Evolutionary conservation across 2,329 filamentous ascomycete genomes (phyloP).

Genomic region (Cadophora gregata): DNA sequence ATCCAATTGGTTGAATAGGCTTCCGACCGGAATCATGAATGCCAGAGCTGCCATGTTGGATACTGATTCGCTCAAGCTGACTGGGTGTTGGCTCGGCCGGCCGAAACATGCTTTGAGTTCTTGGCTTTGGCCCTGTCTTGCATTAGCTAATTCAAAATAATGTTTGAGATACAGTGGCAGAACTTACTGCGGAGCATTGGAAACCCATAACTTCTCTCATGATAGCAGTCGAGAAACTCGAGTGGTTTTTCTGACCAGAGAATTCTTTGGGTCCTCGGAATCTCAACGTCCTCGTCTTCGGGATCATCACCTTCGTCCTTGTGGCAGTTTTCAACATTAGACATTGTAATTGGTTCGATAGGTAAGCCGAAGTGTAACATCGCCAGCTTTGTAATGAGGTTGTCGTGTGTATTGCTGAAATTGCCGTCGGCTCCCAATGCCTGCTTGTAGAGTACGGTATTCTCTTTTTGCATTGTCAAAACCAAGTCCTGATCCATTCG

Average conservation of each 20-base stretch:
- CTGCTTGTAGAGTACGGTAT: constrained; percentile 30
- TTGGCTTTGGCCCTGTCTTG: constrained; percentile 27
- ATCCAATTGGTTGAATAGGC: constrained; percentile 1
- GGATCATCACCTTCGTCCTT: constrained; percentile 29
- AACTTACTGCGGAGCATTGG: constrained; percentile 40
- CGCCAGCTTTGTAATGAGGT: constrained; percentile 41
- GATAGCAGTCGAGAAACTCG: constrained; percentile 41
- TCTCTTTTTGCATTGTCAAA: constrained; percentile 31
- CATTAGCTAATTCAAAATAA: constrained; percentile 8
- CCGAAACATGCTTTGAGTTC: neutral
- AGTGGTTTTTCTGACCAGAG: constrained; percentile 39
- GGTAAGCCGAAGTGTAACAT: constrained; percentile 44
- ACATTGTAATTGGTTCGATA: constrained; percentile 37
- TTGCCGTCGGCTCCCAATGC: constrained; percentile 13
- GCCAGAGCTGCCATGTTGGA: neutral
- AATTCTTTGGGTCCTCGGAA: constrained; percentile 33
- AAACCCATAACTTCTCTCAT: constrained; percentile 39
- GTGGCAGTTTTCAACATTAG: constrained; percentile 35
- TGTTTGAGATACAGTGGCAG: constrained; percentile 38
- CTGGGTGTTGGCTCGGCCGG: neutral
- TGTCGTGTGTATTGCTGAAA: constrained; percentile 35
- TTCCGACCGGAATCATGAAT: neutral
- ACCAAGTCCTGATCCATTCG: constrained; percentile 17
- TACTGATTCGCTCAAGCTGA: neutral
- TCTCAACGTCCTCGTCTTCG: constrained; percentile 24